Conservation (phyloP, 257 asterid genomes). For the Datura wrightii region DNA sequence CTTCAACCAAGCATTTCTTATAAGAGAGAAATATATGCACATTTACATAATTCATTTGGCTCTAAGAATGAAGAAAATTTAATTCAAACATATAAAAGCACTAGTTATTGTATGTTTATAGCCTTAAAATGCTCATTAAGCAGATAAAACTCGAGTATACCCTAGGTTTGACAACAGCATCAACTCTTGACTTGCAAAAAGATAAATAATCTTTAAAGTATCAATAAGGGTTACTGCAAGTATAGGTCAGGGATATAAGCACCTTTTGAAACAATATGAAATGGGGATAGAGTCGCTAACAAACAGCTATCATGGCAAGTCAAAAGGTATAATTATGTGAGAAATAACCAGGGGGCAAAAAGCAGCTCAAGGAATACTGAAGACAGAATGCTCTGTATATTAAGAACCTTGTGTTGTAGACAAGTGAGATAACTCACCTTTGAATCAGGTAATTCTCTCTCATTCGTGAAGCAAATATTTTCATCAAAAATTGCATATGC, state of each 20-base stretch:
- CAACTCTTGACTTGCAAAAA: constrained; percentile 5
- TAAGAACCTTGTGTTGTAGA: not conserved
- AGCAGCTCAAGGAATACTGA: not conserved
- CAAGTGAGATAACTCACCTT: constrained; percentile 53
- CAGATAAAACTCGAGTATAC: not conserved
- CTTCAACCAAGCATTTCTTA: constrained; percentile 26
- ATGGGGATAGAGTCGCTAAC: constrained; percentile 4
- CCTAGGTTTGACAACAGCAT: not conserved
- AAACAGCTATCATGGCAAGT: constrained; percentile 16
- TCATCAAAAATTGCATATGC: constrained; percentile 88
- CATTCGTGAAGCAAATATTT: constrained; percentile 69
- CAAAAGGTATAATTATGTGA: not conserved
- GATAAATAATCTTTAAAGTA: not conserved
- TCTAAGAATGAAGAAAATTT: not conserved
- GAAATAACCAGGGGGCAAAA: not conserved
- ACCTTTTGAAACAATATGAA: not conserved
- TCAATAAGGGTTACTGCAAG: not conserved
- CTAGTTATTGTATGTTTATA: not conserved
- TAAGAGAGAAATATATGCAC: not conserved
- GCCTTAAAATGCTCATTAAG: not conserved
- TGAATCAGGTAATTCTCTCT: constrained; percentile 59
- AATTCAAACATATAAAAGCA: not conserved
- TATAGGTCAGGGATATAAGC: not conserved
- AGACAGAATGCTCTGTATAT: not conserved
- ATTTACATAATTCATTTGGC: not conserved